Base-by-base conservation (phyloP, 78 protist species). In the Bodo saltans region DNA sequence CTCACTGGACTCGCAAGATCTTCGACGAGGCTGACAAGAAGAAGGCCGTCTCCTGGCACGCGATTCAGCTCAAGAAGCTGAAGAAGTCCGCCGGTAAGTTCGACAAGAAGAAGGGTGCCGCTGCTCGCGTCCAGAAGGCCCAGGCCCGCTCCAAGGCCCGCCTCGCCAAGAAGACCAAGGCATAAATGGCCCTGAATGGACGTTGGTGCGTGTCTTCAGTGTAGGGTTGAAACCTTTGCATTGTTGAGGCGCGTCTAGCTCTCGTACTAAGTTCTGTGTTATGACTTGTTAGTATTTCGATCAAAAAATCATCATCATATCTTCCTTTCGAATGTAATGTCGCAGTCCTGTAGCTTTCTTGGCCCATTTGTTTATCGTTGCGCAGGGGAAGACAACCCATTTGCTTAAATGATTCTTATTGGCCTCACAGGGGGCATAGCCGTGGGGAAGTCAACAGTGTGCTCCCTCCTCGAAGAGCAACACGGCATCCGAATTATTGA, bases 371-470 rank as follows among this genome's bases (percentile, higher is more conserved):
- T n/a, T n/a, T n/a, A n/a, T n/a, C n/a, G n/a, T n/a, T n/a, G n/a
- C n/a, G n/a, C n/a, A n/a, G n/a, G n/a, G n/a, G n/a, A n/a, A n/a
- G n/a, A n/a, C n/a, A n/a, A n/a, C n/a, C n/a, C n/a, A n/a, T n/a
- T n/a, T n/a, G n/a, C 60, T 17, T 17, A 71, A 8, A 79, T 82
- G 85, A 4, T 70, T 3, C 30, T 83, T 3, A 42, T 83, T 34
- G 88, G 88, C 35, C 47, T 85, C 33, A 85, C 88, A 23, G 88
- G 88, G 25, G 88, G 88, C 34, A 85, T 85, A 11, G 53, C 88
- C 21, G 39, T 72, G 28, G 88, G 88, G 28, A 85, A 85, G 42
- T 34, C 73, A 38, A 75, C 81, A 3, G 69, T 72, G 30, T 1
- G 11, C 73, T 28, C 68, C 17, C 23, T 79, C 68, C 53, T 85